Evolutionary conservation across 1,284 basidiomycete genomes (phyloP).

Genomic region (Sporisorium reilianum): DNA sequence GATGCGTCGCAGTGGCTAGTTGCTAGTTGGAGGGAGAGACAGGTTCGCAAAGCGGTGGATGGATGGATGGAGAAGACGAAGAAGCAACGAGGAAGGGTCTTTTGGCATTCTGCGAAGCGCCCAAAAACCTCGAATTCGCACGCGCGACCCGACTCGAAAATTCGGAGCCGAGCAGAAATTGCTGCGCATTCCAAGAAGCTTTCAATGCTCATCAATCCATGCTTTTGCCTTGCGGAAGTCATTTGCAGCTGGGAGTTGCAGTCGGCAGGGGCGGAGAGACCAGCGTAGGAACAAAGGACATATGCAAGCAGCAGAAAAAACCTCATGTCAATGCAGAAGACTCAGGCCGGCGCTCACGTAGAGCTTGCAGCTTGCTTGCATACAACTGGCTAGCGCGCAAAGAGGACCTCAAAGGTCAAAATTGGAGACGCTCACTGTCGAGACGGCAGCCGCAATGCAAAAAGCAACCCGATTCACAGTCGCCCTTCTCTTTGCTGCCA

Average conservation of each 20-base stretch:
- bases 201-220: neutral
- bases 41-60: constrained; percentile 1
- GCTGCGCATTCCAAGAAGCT: neutral
- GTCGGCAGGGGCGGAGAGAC: neutral
- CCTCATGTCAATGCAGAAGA: neutral
- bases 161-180: constrained; percentile 25
- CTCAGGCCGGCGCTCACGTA: neutral
- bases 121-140: constrained; percentile 36
- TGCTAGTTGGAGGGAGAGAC: neutral
- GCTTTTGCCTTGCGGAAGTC: neutral
- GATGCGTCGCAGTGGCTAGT: neutral
- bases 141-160: constrained; percentile 18
- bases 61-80: constrained; percentile 14
- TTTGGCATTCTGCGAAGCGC: neutral
- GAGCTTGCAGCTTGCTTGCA: neutral
- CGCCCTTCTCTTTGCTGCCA: neutral
- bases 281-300: neutral
- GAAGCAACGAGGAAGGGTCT: neutral
- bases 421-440: neutral
- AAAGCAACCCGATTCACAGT: neutral
- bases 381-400: neutral
- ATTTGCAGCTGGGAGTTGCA: neutral
- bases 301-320: neutral
- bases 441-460: neutral
- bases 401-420: constrained; percentile 1